These are phyloP conservation scores for Aegilops sharonensis DNA, from an alignment of 176 grass and related monocot species.

Conservation along the genomic window DNA sequence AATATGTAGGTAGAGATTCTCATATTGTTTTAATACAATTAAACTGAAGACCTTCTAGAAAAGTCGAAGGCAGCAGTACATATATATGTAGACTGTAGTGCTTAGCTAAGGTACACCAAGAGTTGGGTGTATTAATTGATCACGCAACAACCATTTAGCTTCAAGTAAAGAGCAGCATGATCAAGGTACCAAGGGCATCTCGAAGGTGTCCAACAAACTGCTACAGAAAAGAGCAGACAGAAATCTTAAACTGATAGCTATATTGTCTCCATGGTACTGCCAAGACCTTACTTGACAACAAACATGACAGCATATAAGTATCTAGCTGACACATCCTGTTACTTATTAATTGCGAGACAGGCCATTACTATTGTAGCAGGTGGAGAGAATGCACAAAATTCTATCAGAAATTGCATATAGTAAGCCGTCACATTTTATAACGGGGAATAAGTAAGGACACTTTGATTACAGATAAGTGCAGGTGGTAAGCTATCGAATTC, in stretches of 20 bases:
- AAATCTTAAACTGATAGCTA: background rate
- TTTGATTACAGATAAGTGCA: constrained; percentile 9
- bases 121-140: constrained; percentile 7
- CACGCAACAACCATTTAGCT: background rate
- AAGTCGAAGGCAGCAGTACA: background rate
- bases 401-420: background rate
- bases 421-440: background rate
- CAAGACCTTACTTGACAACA: background rate
- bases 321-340: background rate
- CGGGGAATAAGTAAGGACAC: background rate
- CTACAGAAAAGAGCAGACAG: background rate
- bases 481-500: constrained; percentile 11
- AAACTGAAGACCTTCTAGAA: background rate
- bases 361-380: background rate
- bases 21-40: background rate
- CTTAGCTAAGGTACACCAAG: constrained; percentile 18
- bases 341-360: background rate
- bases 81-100: background rate
- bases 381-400: background rate
- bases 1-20: constrained; percentile 14
- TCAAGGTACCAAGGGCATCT: background rate
- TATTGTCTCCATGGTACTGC: background rate
- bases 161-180: background rate
- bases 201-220: background rate
- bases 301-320: background rate